Evolutionary conservation across 139 green algal genomes (phyloP), one percentile per base, ranked within the genome.

Genomic region (Raphidocelis subcapitata): DNA sequence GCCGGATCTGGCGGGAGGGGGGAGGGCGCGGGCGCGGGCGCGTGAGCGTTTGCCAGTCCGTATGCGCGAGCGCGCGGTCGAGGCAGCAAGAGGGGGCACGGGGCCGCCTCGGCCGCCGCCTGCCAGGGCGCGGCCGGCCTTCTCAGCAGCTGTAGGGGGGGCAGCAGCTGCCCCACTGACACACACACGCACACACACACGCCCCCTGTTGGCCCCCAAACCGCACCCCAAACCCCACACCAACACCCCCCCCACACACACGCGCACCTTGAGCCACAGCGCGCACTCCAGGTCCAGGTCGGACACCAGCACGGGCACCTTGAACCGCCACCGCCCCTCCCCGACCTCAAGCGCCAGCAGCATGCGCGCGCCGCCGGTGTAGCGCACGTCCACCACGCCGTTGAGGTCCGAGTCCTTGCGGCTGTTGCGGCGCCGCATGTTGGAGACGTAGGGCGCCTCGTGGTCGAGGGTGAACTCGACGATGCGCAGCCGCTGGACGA

Each of bases 391-490:
- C 41, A 96, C 89, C 52, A 97, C 90, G 0, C 89, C 91, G 31
- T 87, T 94, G 3, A 97, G 80, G 76, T 96, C 92, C n/a, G 82
- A 92, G 68, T 94, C 89, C 79, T 88, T 84, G 23, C 72, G 23
- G 77, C 84, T 94, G 69, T 88, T 92, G 65, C 94, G 82, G 3
- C 92, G 81, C 5, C 92, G 75, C 86, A 98, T 97, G 84, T 97
- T 97, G 62, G 56, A 79, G 73, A 98, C 94, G 59, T 86, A 87
- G 37, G 95, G 92, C 23, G 94, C 92, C 78, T 98, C 94, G 74
- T 98, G 93, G 71, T 98, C 94, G 41, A 98, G 85, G 0, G 90
- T 97, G 72, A 98, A 85, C 86, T 97, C 93, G 31, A 91, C 74
- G 63, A 98, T 94, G 37, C 92, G 87, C 46, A 98, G 84, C 3